Base-by-base conservation (phyloP, 805 yeast species). In the Debaryomyces maramus region DNA sequence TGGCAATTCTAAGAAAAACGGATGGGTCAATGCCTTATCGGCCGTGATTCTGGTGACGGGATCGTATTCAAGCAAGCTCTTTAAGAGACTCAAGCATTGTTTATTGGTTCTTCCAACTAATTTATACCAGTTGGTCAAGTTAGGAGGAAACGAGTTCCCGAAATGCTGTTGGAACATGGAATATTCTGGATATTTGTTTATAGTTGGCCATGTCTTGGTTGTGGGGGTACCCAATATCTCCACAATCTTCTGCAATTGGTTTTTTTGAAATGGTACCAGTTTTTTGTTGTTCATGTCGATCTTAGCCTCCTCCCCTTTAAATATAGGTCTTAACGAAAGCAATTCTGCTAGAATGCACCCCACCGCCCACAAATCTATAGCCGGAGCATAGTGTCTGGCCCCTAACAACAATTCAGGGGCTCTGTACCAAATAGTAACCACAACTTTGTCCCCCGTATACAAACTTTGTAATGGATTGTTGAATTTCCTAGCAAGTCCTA, bases 231-330 rank as follows among this genome's bases (percentile, higher is more conserved):
- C 99, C 45, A 93, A 63, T n/a, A 93, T 83, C 60, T 93, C 98
- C 19, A 93, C 70, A 17, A 93, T 90, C 58, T 88, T 89, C 53
- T 86, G 85, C 57, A 91, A 75, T 65, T 93, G 99, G 57, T 87
- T 90, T 42, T 85, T 81, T 61, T 93, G 99, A 62, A 93, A 93
- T 2, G 98, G 97, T 4, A 91, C 90, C 40, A 81, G 84, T 56
- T 91, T 90, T 56, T 89, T 91, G 50, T 85, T 86, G 45, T 61
- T 66, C 34, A 67, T 57, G 59, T 90, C 98, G 77, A 91, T 85
- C 52, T 91, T 91, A 10, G 96, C 93, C 57, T 93, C 99, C 63
- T 93, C 99, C 39, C 99, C 99, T 60, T 93, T 93, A 67, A 93
- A 93, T 7, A 93, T 83, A 0, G 99, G 99, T 51, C 96, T 68